Base-by-base conservation (phyloP, 140 eudicot species). In the Ambrosia hybrid region DNA sequence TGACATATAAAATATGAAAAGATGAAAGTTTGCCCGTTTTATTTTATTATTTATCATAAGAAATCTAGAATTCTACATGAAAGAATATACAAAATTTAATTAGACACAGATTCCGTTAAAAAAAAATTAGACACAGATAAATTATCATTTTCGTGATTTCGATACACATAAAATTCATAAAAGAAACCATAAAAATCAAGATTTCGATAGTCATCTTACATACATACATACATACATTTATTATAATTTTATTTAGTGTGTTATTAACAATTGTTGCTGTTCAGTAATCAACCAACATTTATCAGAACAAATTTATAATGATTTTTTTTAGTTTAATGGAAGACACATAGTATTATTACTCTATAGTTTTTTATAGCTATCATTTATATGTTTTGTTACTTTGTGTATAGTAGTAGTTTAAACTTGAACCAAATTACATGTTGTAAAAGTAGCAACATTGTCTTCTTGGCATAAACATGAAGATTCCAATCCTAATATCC, bases 371-470 rank as follows among this genome's bases (percentile, higher is more conserved):
- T 58, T 56, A 16, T 56, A 56, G 7, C 30, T 3, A 15, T 56
- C 34, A 9, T 57, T 39, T 72, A 71, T 10, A 41, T 3, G 61
- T 68, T 39, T 61, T 37, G 21, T 73, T 41, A 41, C 46, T 41
- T 41, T 41, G 46, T 41, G 46, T 41, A 41, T 21, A 21, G 30
- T 21, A 49, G 9, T 48, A 4, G 36, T n/a, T 65, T 11, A 38
- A 53, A 65, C 51, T 14, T 65, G 57, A 65, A 12, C 51, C 41
- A 38, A 45, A 21, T 41, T 51, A 63, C 39, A 77, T 77, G 81
- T 77, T 14, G 76, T 70, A 61, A 77, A 77, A 77, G 76, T 39
- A 51, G 72, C 72, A 77, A 77, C 77, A 77, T 52, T n/a, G 3
- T 43, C 48, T 70, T 70, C 51, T 13, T 52, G 71, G 59, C 13